Evolutionary conservation across 1,139 yeast genomes (phyloP).

Genomic region (Petasospora fabianii): DNA sequence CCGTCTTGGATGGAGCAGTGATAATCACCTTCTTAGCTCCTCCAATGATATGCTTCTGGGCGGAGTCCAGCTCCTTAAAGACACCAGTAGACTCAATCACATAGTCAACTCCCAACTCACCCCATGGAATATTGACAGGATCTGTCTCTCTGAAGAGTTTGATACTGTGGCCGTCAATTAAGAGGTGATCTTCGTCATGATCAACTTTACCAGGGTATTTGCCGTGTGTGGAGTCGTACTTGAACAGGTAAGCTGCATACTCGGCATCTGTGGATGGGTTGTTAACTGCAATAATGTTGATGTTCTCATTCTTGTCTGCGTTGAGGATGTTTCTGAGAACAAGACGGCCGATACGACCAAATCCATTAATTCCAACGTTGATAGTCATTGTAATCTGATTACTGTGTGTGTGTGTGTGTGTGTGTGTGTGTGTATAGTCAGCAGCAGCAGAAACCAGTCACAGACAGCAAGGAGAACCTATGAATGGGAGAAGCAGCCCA

Average conservation of each 20-base stretch:
- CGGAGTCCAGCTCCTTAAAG: constrained; percentile 74
- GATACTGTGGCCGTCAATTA: constrained; percentile 66
- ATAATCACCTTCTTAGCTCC: constrained; percentile 89
- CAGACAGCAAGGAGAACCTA: too few species aligned
- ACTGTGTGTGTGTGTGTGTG: not conserved
- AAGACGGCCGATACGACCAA: constrained; percentile 85
- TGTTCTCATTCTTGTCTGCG: constrained; percentile 70
- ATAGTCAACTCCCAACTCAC: constrained; percentile 67
- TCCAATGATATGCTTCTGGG: constrained; percentile 78
- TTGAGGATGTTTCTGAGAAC: constrained; percentile 74
- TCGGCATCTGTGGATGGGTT: constrained; percentile 83
- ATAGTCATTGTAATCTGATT: constrained; percentile 15
- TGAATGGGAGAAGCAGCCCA: too few species aligned
- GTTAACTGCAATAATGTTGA: constrained; percentile 75
- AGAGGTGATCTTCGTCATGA: constrained; percentile 56
- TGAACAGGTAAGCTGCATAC: constrained; percentile 85
- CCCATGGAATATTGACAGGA: constrained; percentile 84
- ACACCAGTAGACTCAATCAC: constrained; percentile 89
- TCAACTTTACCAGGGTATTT: constrained; percentile 65
- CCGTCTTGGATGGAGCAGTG: constrained; percentile 84
- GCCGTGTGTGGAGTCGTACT: constrained; percentile 87
- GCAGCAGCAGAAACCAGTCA: not conserved
- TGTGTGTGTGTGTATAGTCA: not conserved
- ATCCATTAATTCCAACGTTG: constrained; percentile 77
- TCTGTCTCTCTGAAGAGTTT: constrained; percentile 75